Conservation (phyloP, 202 grass and related monocot genomes). For the Carex sylvatica region DNA sequence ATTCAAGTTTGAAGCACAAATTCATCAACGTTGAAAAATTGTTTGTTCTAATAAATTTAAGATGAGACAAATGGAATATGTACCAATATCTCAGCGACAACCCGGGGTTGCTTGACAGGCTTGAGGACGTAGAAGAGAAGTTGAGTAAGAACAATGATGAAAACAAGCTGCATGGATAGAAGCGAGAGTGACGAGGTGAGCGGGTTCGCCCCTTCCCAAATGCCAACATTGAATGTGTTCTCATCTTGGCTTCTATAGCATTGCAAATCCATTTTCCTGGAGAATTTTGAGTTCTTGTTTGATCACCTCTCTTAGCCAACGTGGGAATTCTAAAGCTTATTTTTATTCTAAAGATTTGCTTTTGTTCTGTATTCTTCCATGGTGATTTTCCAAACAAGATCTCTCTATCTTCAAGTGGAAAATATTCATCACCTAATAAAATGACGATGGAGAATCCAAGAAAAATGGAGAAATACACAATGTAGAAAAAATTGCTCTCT, state of each 20-base stretch:
- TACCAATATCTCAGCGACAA: constrained; percentile 69
- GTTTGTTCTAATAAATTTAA: background rate
- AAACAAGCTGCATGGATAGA: constrained; percentile 62
- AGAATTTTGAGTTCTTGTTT: background rate
- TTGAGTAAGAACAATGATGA: constrained; percentile 69
- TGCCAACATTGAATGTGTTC: constrained; percentile 37
- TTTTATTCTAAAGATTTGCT: background rate
- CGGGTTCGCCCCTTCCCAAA: constrained; percentile 58
- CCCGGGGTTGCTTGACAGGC: constrained; percentile 68
- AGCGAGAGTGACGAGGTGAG: constrained; percentile 57
- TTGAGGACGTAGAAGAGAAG: constrained; percentile 52
- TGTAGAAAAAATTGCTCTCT: background rate
- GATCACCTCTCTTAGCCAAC: background rate
- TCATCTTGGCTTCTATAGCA: constrained; percentile 45
- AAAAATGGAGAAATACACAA: background rate
- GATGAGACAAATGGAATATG: background rate
- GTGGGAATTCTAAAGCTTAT: background rate
- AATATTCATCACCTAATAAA: background rate
- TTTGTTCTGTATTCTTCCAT: background rate
- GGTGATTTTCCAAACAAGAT: background rate
- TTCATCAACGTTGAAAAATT: background rate
- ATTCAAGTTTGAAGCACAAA: background rate
- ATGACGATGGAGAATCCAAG: background rate
- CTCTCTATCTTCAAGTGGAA: background rate
- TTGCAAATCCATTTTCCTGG: constrained; percentile 3